Evolutionary conservation across 345 rosid species (phyloP), one percentile per base, ranked within the genome.

Genomic region (Bretschneidera sinensis): DNA sequence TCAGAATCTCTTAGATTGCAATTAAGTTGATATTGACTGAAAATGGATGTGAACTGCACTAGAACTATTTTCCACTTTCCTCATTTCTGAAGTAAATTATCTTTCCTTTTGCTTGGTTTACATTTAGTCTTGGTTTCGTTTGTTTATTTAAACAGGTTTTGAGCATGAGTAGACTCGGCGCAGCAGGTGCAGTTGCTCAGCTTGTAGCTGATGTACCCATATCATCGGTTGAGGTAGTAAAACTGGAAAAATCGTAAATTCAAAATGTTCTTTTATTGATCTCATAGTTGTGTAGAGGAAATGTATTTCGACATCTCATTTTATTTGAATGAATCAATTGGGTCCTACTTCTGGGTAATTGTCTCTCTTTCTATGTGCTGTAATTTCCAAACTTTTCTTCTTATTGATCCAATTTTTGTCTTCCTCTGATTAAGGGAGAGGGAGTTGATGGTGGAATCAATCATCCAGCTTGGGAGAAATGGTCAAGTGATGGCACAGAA

Each of bases 141-240:
- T 31, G 4, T 9, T 39, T 39, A 39, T 14, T 39, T 39, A 39
- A 39, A 5, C 84, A 87, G 91, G 88, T 87, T 33, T 60, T 87
- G 64, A 87, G 87, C 75, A 85, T 83, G 89, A 87, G 95, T 65
- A 66, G 91, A 73, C 58, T 81, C 21, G 91, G 95, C 1, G 89
- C 82, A 63, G 75, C 95, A 0, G 85, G 85, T 21, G 89, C 91
- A 0, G 95, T 85, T 58, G 89, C 95, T 54, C 91, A 79, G 71
- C 91, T 85, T 43, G 85, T 87, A 5, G 81, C 91, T 4, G 91
- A 85, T 62, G 79, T 85, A 14, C 95, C 91, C 8, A 24, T 74
- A 59, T 70, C 86, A 14, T 81, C 84, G 20, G 57, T 72, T 2
- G 88, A 87, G 91, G 95, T 87, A 73, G 43, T 43, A 24, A n/a